Evolutionary conservation across 768 basidiomycete species (phyloP), one percentile per base, ranked within the genome.

Genomic region (Kwoniella mangroviensis): DNA sequence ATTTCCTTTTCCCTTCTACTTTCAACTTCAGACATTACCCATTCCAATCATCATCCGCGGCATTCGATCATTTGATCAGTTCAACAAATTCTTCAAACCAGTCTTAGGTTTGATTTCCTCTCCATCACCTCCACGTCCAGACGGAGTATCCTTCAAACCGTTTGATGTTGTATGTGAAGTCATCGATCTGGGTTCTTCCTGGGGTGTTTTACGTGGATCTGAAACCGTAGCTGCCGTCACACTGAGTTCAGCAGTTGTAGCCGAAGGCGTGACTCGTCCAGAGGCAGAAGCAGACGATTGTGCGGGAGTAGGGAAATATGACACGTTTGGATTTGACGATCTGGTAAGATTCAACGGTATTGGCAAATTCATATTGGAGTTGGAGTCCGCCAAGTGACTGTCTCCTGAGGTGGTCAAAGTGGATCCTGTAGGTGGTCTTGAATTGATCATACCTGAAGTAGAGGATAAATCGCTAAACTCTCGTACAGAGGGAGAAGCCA

Each of bases 261-360:
- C 41, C 19, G 58, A 26, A 42, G 58, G 58, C 7, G 58, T 60
- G 12, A 43, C n/a, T 26, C 0, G 7, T 34, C 65, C 24, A 45
- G 51, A 49, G 61, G 49, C 3, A 28, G 65, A 57, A 43, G 49
- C 3, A 28, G 65, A 57, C 1, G 54, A 45, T 21, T 54, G 63
- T 4, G 63, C 19, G 2, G 63, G 52, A 11, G 63, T 41, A 19
- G 28, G 63, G 40, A 65, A 65, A 45, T 65, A 59, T 4, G 65
- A 67, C 15, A 67, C 65, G 11, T 67, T 67, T 2, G 65, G 65
- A 52, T 67, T 67, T 10, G 65, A 67, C 19, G 65, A 67, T 19
- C 65, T 7, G 4, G 65, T 51, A 17, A 67, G 21, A 51, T 51
- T 67, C 13, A 67, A 34, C 34, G 65, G 65, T 51, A 59, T 11